Base-by-base conservation (phyloP, 805 yeast species). In the Cephaloascus fragrans region DNA sequence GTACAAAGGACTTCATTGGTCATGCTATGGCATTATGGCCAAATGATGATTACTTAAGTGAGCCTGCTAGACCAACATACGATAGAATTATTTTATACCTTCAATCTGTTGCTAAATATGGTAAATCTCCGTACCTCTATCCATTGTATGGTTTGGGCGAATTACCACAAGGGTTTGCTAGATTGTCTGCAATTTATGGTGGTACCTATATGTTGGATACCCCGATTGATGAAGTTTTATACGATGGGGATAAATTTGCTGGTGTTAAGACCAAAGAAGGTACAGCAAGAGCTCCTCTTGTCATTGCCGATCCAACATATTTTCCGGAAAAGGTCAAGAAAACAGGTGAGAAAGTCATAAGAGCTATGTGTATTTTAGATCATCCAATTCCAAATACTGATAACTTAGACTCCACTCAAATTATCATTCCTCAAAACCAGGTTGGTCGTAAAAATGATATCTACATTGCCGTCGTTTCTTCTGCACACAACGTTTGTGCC, bases 11-110 rank as follows among this genome's bases (percentile, higher is more conserved):
- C 60, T 93, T 93, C 53, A 85, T 93, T 47, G 98, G 98, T 35
- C 98, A 93, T 60, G 93, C 98, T 3, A 93, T 93, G 98, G 98
- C 97, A 14, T 73, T 93, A 43, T 89, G 95, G 82, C 75, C 93
- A 17, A 89, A 86, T 52, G 98, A 93, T 55, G 88, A 83, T 39
- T 93, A 93, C 59, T 66, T 93, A 54, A 73, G 69, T 43, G 79
- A 85, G 59, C 96, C 96, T 8, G 96, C 96, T 4, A 75, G 96
- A 55, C 96, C 88, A 55, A 80, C 96, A 8, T 76, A 83, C 51
- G 93, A 90, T 57, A 73, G 97, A 59, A 77, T 93, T 40, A 61
- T 84, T 37, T 71, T 93, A 44, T 93, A 93, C 54, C 81, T 86
- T 36, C 86, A 85, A 50, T 84, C 95, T 12, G 94, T 93, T 44